Evolutionary conservation across 805 yeast species (phyloP).

Genomic region (Saccharomycopsis oosterbeekiorum): DNA sequence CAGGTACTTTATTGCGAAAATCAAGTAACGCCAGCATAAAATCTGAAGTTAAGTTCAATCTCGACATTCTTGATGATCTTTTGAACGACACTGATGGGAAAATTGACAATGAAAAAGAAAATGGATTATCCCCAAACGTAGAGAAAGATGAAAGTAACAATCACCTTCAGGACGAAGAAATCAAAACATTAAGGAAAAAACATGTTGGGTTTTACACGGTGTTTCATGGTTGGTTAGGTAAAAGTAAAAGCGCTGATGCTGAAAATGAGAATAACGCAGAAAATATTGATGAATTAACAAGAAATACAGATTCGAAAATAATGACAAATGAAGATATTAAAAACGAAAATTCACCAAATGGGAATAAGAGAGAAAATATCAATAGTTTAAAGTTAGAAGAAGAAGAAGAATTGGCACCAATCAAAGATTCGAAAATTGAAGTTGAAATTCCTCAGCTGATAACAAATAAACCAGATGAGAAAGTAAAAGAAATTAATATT

Average conservation of each 20-base stretch:
- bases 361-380: background rate
- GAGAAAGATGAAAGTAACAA: background rate
- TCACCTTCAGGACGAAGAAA: background rate
- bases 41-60: background rate
- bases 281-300: background rate
- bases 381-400: background rate
- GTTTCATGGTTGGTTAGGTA: background rate
- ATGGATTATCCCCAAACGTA: background rate
- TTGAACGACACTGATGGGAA: background rate
- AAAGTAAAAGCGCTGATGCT: background rate
- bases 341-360: background rate
- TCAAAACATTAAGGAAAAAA: background rate
- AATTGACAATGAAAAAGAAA: background rate
- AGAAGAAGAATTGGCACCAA: background rate
- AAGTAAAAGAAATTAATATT: background rate
- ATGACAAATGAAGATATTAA: background rate
- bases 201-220: background rate
- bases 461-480: background rate
- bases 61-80: background rate
- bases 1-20: background rate
- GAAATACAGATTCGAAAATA: background rate
- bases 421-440: background rate
- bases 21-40: background rate
- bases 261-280: background rate
- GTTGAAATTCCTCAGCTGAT: background rate